Conservation (phyloP, 768 basidiomycete genomes). For the Bullera alba region DNA sequence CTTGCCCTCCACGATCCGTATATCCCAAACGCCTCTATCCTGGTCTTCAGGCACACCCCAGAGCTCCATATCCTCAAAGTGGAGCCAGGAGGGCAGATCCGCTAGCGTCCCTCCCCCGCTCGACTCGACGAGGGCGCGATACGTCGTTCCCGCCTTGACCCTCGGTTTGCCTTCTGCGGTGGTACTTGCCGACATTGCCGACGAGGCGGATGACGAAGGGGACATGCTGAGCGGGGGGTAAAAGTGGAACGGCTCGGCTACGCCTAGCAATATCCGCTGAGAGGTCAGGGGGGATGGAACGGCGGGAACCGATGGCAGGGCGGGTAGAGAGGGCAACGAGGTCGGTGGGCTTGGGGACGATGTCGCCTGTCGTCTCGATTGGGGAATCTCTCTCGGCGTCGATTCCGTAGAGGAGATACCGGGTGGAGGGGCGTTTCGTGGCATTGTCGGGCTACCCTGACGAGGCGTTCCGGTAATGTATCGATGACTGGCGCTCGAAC, state of each 20-base stretch:
- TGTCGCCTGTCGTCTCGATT: constrained; percentile 1
- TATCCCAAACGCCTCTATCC: constrained; percentile 24
- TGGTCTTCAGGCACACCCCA: constrained; percentile 39
- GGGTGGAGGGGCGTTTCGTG: no score
- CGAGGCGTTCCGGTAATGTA: no score
- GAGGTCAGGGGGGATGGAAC: constrained; percentile 6
- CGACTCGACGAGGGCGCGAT: constrained; percentile 11
- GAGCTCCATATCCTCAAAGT: constrained; percentile 40
- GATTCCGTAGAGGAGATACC: neutral
- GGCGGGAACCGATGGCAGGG: constrained; percentile 11
- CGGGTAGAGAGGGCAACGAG: constrained; percentile 27
- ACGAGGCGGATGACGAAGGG: constrained; percentile 7
- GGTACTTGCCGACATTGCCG: constrained; percentile 4
- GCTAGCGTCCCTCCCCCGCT: constrained; percentile 4
- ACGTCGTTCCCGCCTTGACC: constrained; percentile 10
- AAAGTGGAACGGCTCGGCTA: constrained; percentile 33
- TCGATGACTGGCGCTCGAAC: neutral
- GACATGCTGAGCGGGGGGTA: constrained; percentile 22
- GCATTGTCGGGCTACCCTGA: neutral
- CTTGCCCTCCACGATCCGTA: constrained; percentile 25
- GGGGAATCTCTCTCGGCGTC: no score
- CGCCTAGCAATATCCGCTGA: constrained; percentile 27
- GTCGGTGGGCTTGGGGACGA: constrained; percentile 10
- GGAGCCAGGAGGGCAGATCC: constrained; percentile 34
- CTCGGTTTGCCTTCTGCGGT: constrained; percentile 7